phyloP scores from a whole-genome alignment of 768 basidiomycete species.

The Trametes maxima region DNA sequence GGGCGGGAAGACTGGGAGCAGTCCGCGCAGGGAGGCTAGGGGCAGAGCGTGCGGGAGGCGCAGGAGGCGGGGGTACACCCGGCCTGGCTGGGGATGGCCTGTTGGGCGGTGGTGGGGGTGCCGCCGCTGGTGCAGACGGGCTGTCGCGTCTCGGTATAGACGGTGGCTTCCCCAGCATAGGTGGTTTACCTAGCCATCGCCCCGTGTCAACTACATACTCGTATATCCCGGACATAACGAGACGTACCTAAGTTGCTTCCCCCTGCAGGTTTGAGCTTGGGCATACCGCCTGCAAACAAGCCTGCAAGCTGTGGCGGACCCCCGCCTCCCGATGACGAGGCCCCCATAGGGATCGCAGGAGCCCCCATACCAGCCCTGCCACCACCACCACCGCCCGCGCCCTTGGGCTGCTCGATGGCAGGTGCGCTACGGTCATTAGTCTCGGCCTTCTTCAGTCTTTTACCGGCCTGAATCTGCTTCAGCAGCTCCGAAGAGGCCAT shows the following conservation, averaged over 20 bases:
- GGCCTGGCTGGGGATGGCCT: conserved; percentile 31
- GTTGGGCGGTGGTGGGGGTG: conserved; percentile 41
- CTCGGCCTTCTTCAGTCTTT: conserved; percentile 75
- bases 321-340: conserved; percentile 35
- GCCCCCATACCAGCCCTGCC: conserved; percentile 39
- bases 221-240: conserved; percentile 15
- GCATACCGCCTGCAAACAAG: conserved; percentile 90
- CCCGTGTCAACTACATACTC: conserved; percentile 6
- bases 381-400: conserved; percentile 31
- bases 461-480: conserved; percentile 83
- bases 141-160: conserved; percentile 56
- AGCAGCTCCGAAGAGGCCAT: conserved; percentile 81
- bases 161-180: conserved; percentile 67
- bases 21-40: conserved; percentile 12
- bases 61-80: conserved; percentile 29
- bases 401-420: conserved; percentile 48
- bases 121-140: conserved; percentile 34
- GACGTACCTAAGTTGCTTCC: conserved; percentile 49
- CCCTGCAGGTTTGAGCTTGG: conserved; percentile 84
- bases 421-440: conserved; percentile 85
- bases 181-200: conserved; percentile 53
- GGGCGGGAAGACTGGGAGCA: conserved; percentile 10
- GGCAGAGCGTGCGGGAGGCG: conserved; percentile 39
- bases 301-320: conserved; percentile 82
- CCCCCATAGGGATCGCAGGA: conserved; percentile 26